A percentile compares a stretch with the other conserved stretches of the same genome.
Conservation (phyloP, 345 rosid species). For the Euphorbia peplus region DNA sequence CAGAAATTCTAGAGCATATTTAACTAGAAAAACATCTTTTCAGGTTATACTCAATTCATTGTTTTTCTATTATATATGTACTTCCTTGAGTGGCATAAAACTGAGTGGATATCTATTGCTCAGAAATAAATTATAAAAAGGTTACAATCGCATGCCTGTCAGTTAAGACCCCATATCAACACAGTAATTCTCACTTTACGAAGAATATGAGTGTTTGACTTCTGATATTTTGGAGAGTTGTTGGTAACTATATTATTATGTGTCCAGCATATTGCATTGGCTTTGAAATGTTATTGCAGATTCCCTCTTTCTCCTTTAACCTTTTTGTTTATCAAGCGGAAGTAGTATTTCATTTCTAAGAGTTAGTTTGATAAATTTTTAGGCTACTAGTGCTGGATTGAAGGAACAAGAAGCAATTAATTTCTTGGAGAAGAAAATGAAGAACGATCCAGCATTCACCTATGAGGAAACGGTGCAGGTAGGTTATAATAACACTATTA, state of each 20-base stretch:
- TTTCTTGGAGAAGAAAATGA: conserved; percentile 99
- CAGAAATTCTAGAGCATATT: not conserved
- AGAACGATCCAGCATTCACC: conserved; percentile 77
- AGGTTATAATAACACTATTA: conserved; percentile 1
- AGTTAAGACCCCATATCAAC: not conserved
- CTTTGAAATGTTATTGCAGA: not conserved
- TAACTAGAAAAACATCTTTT: not conserved
- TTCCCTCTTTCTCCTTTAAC: not conserved
- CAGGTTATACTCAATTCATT: not conserved
- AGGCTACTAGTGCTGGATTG: conserved; percentile 98
- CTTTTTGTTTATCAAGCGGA: not conserved
- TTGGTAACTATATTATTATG: not conserved
- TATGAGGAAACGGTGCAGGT: conserved; percentile 98
- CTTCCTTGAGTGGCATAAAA: not conserved
- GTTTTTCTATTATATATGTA: not conserved
- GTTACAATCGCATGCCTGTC: not conserved
- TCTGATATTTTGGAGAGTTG: not conserved
- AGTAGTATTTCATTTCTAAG: not conserved
- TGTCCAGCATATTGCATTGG: not conserved
- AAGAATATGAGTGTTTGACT: not conserved
- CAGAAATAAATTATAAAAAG: conserved; percentile 1
- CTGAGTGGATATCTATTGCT: not conserved
- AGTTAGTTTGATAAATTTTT: conserved; percentile 17
- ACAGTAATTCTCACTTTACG: not conserved
- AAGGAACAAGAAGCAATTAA: conserved; percentile 98